Percentiles rank a stretch among this genome's conserved stretches.
These are phyloP conservation scores for Dactylellina sp. DNA, from an alignment of 2,329 filamentous ascomycete species.

Conservation along the genomic window DNA sequence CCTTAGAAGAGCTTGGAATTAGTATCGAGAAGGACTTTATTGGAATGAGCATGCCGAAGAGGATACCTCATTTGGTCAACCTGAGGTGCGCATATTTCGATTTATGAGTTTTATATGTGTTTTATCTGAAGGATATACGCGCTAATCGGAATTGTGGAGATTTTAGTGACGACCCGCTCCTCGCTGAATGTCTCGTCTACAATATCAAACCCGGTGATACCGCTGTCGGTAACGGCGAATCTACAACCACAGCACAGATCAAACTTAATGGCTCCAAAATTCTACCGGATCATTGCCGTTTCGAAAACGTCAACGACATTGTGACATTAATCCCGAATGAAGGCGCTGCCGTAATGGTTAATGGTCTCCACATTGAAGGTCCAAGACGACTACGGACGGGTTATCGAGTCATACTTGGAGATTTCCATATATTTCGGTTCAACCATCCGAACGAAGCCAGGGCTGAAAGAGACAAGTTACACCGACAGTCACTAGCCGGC, in stretches of 20 bases:
- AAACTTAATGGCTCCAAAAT: constrained; percentile 94
- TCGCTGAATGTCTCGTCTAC: constrained; percentile 96
- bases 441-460: constrained; percentile 97
- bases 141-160: neutral
- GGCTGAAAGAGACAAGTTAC: constrained; percentile 80
- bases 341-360: constrained; percentile 98
- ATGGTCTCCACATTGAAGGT: constrained; percentile 88
- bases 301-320: constrained; percentile 91
- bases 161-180: constrained; percentile 78
- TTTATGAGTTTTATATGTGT: neutral
- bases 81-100: constrained; percentile 69
- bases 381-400: constrained; percentile 88
- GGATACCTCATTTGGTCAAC: constrained; percentile 99
- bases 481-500: constrained; percentile 74
- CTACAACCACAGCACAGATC: constrained; percentile 85
- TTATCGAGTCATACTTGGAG: constrained; percentile 92
- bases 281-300: constrained; percentile 88
- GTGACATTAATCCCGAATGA: constrained; percentile 92
- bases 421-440: constrained; percentile 99
- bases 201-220: constrained; percentile 96
- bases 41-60: constrained; percentile 94
- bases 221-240: constrained; percentile 92
- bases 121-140: constrained; percentile 13
- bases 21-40: constrained; percentile 99
- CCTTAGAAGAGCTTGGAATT: constrained; percentile 94